phyloP scores from a whole-genome alignment of 2,329 filamentous ascomycete genomes.

The Alternaria tenuissima region DNA sequence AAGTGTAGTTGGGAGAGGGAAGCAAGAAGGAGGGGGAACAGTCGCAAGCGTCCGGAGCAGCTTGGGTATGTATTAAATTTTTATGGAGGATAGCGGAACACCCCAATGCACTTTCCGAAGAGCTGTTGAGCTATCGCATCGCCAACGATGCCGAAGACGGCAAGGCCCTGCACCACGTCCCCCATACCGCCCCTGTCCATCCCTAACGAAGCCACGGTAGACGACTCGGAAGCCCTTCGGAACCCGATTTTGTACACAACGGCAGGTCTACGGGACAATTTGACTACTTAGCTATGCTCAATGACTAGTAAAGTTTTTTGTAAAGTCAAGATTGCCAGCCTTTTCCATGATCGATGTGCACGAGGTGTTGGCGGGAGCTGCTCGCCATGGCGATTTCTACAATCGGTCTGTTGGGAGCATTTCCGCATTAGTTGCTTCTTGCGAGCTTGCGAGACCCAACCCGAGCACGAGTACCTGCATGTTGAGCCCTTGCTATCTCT shows the following conservation, averaged over 20 bases:
- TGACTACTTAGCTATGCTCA: background rate
- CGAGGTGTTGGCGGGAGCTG: conserved; percentile 6
- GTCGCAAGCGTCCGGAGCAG: conserved; percentile 4
- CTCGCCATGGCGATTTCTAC: conserved; percentile 10
- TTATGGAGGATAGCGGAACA: conserved; percentile 23
- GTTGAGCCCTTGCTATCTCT: conserved; percentile 33
- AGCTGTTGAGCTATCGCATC: conserved; percentile 48
- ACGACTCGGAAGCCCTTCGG: conserved; percentile 28
- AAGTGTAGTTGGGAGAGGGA: conserved; percentile 10
- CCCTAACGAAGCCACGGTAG: conserved; percentile 21
- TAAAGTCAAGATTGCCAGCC: background rate
- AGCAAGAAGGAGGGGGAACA: conserved; percentile 16
- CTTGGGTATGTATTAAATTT: conserved; percentile 37
- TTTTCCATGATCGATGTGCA: conserved; percentile 1
- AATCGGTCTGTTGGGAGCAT: conserved; percentile 27
- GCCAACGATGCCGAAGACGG: conserved; percentile 41
- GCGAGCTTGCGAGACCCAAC: conserved; percentile 32
- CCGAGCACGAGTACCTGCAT: conserved; percentile 16
- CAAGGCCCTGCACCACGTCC: conserved; percentile 27
- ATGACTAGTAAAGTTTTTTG: conserved; percentile 1
- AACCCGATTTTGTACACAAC: conserved; percentile 15
- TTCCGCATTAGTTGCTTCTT: conserved; percentile 34
- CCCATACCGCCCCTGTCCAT: conserved; percentile 30
- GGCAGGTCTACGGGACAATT: conserved; percentile 2
- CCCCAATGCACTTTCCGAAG: conserved; percentile 45